Evolutionary conservation across 768 basidiomycete species (phyloP).

Genomic region (Amanita rubescens): DNA sequence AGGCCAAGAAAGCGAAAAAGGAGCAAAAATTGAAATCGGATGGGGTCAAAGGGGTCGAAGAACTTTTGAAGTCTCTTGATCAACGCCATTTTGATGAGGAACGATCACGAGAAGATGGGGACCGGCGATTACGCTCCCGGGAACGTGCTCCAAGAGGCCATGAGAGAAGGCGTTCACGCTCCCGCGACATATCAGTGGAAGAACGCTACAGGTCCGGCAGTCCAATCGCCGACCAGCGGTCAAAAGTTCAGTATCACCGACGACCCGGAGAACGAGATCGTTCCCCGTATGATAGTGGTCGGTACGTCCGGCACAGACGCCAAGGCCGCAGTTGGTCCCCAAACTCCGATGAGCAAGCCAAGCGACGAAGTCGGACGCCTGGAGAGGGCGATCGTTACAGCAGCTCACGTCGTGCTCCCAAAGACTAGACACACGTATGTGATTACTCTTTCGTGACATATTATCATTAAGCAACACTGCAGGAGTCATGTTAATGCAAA

Average conservation of each 20-base stretch:
- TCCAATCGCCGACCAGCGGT: background rate
- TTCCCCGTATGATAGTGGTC: background rate
- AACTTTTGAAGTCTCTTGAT: slow-evolving; percentile 48
- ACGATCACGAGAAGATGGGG: slow-evolving; percentile 7
- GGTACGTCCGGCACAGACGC: background rate
- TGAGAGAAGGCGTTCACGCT: slow-evolving; percentile 12
- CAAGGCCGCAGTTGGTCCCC: background rate
- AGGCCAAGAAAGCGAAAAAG: slow-evolving; percentile 47
- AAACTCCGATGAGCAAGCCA: background rate
- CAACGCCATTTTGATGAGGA: slow-evolving; percentile 20
- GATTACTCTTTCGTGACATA: too few relatives aligned
- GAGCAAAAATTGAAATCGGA: slow-evolving; percentile 48
- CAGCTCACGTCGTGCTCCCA: background rate
- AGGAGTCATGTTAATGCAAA: too few relatives aligned
- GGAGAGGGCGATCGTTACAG: background rate
- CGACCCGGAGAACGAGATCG: background rate
- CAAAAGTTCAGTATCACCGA: background rate
- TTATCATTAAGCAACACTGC: too few relatives aligned
- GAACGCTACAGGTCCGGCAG: background rate
- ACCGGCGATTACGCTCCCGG: slow-evolving; percentile 12
- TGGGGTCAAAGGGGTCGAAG: slow-evolving; percentile 59
- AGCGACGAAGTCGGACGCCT: background rate
- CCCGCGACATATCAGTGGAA: too few relatives aligned
- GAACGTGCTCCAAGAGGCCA: slow-evolving; percentile 18
- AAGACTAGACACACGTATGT: too few relatives aligned